A percentile compares a stretch with the other conserved stretches of the same genome.
These are phyloP conservation scores for Jackrogersella multiformis DNA, from an alignment of 495 filamentous ascomycete species.

Conservation along the genomic window DNA sequence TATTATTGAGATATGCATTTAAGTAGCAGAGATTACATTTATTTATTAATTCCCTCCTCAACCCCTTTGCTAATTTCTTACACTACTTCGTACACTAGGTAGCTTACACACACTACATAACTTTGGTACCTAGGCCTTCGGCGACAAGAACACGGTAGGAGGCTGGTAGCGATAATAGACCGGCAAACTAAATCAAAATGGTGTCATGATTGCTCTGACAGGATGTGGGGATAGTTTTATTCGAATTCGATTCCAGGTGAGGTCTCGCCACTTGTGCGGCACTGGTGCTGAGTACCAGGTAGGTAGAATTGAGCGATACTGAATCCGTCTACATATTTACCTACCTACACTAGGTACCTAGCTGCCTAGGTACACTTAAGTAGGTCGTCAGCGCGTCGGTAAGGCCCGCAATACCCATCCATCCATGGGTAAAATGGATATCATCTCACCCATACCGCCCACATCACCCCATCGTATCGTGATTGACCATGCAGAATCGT, in stretches of 20 bases:
- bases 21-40: neutral
- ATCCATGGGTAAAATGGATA: too few species aligned
- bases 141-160: constrained; percentile 27
- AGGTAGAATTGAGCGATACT: constrained; percentile 32
- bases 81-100: too few species aligned
- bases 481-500: constrained; percentile 28
- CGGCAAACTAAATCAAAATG: constrained; percentile 21
- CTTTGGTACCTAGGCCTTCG: constrained; percentile 15
- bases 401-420: constrained; percentile 25
- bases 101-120: too few species aligned
- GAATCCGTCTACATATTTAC: constrained; percentile 33
- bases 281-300: constrained; percentile 2
- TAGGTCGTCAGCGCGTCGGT: constrained; percentile 37
- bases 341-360: neutral
- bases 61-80: neutral
- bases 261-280: constrained; percentile 31
- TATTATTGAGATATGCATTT: neutral
- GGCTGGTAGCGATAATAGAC: constrained; percentile 37
- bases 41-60: neutral
- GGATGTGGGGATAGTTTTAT: constrained; percentile 29
- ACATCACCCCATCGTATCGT: constrained; percentile 38
- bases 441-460: too few species aligned
- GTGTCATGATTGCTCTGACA: constrained; percentile 17
- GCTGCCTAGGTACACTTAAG: too few species aligned
- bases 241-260: constrained; percentile 17